phyloP scores from a whole-genome alignment of 2,329 filamentous ascomycete genomes.

The Aphanoascus verrucosus region DNA sequence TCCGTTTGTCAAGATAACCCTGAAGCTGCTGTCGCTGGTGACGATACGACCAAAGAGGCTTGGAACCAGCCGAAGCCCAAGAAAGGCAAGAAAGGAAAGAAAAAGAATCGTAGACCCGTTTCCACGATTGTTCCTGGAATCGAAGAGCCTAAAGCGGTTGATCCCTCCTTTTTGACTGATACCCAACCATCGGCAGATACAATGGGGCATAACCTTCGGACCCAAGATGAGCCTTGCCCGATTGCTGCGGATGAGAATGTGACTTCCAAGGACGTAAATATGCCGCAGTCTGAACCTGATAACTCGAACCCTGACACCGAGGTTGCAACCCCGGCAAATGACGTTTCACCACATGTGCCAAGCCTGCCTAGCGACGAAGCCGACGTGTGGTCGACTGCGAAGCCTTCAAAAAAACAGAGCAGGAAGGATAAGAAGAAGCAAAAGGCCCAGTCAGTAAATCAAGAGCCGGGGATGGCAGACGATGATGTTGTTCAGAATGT shows the following conservation, averaged over 20 bases:
- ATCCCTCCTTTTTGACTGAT: neutral
- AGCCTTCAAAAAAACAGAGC: slow-evolving; percentile 18
- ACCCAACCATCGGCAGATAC: neutral
- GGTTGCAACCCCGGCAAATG: slow-evolving; percentile 8
- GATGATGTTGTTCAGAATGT: neutral
- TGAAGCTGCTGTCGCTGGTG: neutral
- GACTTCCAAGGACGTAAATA: neutral
- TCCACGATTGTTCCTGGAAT: neutral
- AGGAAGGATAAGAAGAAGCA: slow-evolving; percentile 17
- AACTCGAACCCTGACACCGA: neutral
- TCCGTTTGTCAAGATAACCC: neutral
- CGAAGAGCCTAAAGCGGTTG: neutral
- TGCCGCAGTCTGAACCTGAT: slow-evolving; percentile 1
- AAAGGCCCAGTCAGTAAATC: neutral
- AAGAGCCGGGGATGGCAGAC: neutral
- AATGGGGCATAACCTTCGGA: neutral
- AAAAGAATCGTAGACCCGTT: slow-evolving; percentile 1
- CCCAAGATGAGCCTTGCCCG: neutral
- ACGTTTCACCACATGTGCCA: slow-evolving; percentile 9
- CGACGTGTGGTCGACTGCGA: slow-evolving; percentile 7
- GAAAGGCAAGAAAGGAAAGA: slow-evolving; percentile 21
- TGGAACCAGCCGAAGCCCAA: slow-evolving; percentile 12
- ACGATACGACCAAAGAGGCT: neutral
- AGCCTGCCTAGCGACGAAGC: neutral
- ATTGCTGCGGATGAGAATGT: neutral